Percentiles rank a stretch among this genome's conserved stretches.
phyloP scores from a whole-genome alignment of 805 yeast species.

The Tetrapisispora taiwanensis region DNA sequence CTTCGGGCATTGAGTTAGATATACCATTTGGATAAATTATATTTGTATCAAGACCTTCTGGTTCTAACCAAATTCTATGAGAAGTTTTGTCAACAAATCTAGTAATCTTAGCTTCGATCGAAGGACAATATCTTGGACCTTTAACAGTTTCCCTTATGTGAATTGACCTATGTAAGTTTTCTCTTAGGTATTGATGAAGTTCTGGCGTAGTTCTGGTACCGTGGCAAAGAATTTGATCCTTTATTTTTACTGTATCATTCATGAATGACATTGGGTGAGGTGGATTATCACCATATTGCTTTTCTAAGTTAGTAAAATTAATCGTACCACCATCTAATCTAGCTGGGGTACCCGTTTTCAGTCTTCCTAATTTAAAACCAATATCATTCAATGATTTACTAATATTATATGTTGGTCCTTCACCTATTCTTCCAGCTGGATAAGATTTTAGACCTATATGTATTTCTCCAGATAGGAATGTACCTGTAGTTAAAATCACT shows the following conservation, averaged over 20 bases:
- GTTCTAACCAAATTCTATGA: constrained; percentile 91
- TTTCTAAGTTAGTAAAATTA: constrained; percentile 49
- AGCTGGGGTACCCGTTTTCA: constrained; percentile 97
- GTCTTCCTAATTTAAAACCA: constrained; percentile 77
- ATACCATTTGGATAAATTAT: constrained; percentile 95
- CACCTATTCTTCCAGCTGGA: constrained; percentile 94
- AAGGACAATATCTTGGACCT: constrained; percentile 97
- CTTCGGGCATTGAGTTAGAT: constrained; percentile 92
- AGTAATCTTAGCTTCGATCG: constrained; percentile 80
- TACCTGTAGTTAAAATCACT: constrained; percentile 90
- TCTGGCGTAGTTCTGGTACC: constrained; percentile 68
- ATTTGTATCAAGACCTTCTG: constrained; percentile 83
- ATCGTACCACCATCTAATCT: constrained; percentile 66
- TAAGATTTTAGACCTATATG: constrained; percentile 73
- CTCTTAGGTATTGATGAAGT: constrained; percentile 58
- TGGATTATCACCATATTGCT: constrained; percentile 71
- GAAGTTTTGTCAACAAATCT: constrained; percentile 65
- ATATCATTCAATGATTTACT: constrained; percentile 65
- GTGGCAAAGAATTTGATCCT: constrained; percentile 57
- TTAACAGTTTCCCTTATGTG: constrained; percentile 90
- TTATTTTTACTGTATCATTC: constrained; percentile 57
- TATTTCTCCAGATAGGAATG: constrained; percentile 88
- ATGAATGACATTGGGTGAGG: constrained; percentile 86
- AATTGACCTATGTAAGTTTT: constrained; percentile 69
- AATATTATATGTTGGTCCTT: constrained; percentile 81